These are phyloP conservation scores for Dactylellina sp. DNA, from an alignment of 2,329 filamentous ascomycete species.

Conservation along the genomic window DNA sequence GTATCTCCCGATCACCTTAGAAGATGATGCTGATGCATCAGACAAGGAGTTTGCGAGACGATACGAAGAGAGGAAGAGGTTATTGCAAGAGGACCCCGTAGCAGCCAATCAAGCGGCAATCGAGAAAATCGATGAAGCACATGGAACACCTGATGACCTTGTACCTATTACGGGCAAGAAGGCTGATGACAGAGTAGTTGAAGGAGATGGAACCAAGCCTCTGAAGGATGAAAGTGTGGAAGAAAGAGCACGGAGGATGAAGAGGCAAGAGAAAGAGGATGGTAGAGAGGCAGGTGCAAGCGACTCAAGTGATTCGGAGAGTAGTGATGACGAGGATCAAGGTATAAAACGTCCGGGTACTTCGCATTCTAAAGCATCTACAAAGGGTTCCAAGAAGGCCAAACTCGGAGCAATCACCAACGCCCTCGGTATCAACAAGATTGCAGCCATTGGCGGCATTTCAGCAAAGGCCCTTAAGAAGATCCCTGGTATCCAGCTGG, in stretches of 20 bases:
- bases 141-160: conserved; percentile 65
- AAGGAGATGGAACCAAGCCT: conserved; percentile 57
- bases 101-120: conserved; percentile 67
- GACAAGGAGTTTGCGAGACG: conserved; percentile 88
- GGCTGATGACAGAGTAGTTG: conserved; percentile 66
- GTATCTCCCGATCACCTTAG: conserved; percentile 92
- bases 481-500: conserved; percentile 43
- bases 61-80: conserved; percentile 76
- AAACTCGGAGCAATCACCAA: conserved; percentile 48
- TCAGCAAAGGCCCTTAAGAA: conserved; percentile 40
- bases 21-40: conserved; percentile 91
- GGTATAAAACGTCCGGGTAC: conserved; percentile 37
- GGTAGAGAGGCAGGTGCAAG: conserved; percentile 22
- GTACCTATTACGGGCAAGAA: conserved; percentile 65
- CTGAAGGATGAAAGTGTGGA: conserved; percentile 40
- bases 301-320: conserved; percentile 28
- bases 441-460: conserved; percentile 44
- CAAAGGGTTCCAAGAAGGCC: conserved; percentile 45
- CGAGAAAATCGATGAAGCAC: conserved; percentile 66
- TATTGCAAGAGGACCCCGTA: conserved; percentile 65
- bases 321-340: conserved; percentile 24
- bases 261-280: conserved; percentile 26
- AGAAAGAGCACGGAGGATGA: conserved; percentile 33
- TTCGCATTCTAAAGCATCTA: conserved; percentile 48
- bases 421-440: conserved; percentile 50